Evolutionary conservation across 768 basidiomycete genomes (phyloP).

Genomic region (Macrolepiota albuminosa): DNA sequence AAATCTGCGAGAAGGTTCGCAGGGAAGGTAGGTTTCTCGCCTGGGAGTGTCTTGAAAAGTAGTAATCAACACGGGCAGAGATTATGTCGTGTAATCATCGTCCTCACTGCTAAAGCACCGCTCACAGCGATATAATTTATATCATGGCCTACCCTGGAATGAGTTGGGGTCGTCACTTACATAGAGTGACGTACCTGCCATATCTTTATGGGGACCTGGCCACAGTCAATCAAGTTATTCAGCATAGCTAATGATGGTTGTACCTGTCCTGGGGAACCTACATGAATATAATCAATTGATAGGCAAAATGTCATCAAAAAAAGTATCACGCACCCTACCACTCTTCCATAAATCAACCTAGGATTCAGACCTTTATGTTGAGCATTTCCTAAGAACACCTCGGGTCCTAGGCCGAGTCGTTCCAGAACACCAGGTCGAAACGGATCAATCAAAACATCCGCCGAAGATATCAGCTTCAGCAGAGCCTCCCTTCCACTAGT

Average conservation of each 20-base stretch:
- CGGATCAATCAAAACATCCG: conserved; percentile 83
- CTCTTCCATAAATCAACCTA: conserved; percentile 65
- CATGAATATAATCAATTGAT: neutral
- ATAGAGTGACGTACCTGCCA: conserved; percentile 54
- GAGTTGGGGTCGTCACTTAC: neutral
- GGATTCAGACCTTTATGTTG: conserved; percentile 49
- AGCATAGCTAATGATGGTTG: neutral
- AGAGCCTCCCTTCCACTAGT: conserved; percentile 51
- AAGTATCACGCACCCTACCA: conserved; percentile 54
- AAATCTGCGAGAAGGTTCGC: conserved; percentile 79
- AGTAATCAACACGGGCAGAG: neutral
- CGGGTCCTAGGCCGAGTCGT: conserved; percentile 69
- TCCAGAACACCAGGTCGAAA: conserved; percentile 84
- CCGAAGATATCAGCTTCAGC: conserved; percentile 52
- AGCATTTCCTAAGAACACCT: conserved; percentile 56
- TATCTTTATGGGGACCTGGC: conserved; percentile 62
- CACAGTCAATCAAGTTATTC: conserved; percentile 13
- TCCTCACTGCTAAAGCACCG: conserved; percentile 60
- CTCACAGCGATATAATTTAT: conserved; percentile 82
- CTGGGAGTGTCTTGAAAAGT: conserved; percentile 57
- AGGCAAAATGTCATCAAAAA: neutral
- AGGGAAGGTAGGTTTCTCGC: conserved; percentile 68
- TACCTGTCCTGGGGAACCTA: conserved; percentile 64
- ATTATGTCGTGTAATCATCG: neutral
- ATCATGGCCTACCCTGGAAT: conserved; percentile 57